These are phyloP conservation scores for Narthecium ossifragum DNA, from an alignment of 106 monocot species.

Conservation along the genomic window DNA sequence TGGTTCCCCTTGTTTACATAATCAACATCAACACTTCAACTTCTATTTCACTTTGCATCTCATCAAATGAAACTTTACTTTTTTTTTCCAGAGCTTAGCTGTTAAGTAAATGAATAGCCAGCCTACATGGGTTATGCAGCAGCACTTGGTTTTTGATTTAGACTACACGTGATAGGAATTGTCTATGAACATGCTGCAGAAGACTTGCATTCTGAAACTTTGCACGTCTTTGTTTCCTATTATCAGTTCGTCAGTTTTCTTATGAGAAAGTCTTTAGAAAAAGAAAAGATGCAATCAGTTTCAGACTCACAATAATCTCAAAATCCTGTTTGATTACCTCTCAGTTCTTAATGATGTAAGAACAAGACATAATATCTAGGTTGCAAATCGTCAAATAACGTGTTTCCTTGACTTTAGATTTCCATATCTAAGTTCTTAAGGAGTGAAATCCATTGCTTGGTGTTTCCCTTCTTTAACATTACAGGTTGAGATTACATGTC, in stretches of 20 bases:
- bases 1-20: no score
- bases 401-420: not conserved
- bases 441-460: no score
- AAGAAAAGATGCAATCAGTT: not conserved
- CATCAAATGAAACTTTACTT: no score
- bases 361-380: not conserved
- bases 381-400: not conserved
- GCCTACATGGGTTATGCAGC: not conserved
- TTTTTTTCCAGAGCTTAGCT: no score
- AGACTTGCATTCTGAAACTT: not conserved
- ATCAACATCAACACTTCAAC: no score
- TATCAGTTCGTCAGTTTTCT: not conserved
- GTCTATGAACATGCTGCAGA: not conserved
- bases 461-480: not conserved
- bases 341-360: not conserved
- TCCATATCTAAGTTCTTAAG: not conserved
- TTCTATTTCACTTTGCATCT: no score
- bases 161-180: not conserved
- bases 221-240: not conserved
- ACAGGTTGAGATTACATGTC: slow-evolving; percentile 7
- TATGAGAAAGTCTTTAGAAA: not conserved
- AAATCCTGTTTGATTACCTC: not conserved
- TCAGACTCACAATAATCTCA: not conserved
- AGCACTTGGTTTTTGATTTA: not conserved
- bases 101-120: no score